Evolutionary conservation across 2,329 filamentous ascomycete species (phyloP), one percentile per base, ranked within the genome.

Genomic region (Parafenestella ontariensis): DNA sequence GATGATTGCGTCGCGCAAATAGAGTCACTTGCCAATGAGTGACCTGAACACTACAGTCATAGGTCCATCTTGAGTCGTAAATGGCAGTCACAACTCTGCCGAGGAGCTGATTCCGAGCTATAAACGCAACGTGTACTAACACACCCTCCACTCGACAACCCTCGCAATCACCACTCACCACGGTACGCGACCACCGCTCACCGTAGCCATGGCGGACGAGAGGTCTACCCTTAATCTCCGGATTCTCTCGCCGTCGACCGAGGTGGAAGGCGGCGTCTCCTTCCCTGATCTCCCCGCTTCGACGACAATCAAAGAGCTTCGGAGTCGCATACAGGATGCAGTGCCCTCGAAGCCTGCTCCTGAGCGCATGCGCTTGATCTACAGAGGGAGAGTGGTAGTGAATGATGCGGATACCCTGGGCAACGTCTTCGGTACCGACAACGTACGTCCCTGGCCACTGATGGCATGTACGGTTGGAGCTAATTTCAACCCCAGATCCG

Each of bases 331-430:
- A 50, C 77, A 80, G 42, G 66, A 80, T 53, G 71, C 76, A 9
- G 69, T 86, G n/a, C 76, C 82, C 34, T 70, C 69, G 1, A 65
- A 64, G 42, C 76, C 76, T 5, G 58, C 64, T 5, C 61, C 68
- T 5, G 75, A 76, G 37, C 72, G 76, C 39, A 85, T 87, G 73
- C 78, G 84, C 39, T 69, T 88, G 53, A 86, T 88, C 18, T 87
- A 86, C 61, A 75, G 79, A 45, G 86, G 86, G 18, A 78, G 81
- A 51, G 79, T 82, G 24, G 76, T 87, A 6, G 67, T 78, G 6
- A 77, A 82, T 58, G 78, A 83, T 54, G 72, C 75, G 20, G 78
- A 79, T 33, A 81, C 77, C 0, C 70, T 88, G 50, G 71, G 73
- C 26, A 75, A 78, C 31, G 75, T 85, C 3, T 77, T 88, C 56